Percentiles rank a stretch among this genome's conserved stretches.
phyloP scores from a whole-genome alignment of 345 rosid genomes.

The Bruguiera sexangula region DNA sequence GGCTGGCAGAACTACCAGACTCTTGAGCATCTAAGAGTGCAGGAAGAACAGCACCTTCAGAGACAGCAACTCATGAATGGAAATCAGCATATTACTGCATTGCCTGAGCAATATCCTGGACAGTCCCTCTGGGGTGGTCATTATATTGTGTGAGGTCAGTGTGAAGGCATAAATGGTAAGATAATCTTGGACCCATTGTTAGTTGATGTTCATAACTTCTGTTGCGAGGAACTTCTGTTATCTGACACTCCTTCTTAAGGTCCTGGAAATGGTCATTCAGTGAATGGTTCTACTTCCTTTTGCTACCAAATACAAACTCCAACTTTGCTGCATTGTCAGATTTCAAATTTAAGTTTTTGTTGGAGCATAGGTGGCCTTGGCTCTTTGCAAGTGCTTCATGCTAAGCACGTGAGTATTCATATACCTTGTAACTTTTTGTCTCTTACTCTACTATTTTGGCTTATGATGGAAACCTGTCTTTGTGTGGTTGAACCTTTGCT shows the following conservation, averaged over 20 bases:
- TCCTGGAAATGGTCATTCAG: slow-evolving; percentile 46
- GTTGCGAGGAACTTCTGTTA: neutral
- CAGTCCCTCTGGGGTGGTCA: slow-evolving; percentile 71
- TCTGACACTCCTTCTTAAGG: slow-evolving; percentile 24
- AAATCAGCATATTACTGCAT: slow-evolving; percentile 54
- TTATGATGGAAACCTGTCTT: too few relatives aligned
- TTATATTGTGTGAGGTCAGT: slow-evolving; percentile 73
- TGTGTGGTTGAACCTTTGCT: too few relatives aligned
- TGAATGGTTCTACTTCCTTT: slow-evolving; percentile 53
- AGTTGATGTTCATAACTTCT: neutral
- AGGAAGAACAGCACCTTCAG: slow-evolving; percentile 51
- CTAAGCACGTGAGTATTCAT: slow-evolving; percentile 53
- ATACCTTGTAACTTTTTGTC: neutral
- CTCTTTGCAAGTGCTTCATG: slow-evolving; percentile 62
- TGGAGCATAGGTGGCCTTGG: slow-evolving; percentile 72
- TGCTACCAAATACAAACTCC: slow-evolving; percentile 61
- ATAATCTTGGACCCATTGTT: slow-evolving; percentile 2
- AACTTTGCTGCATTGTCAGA: slow-evolving; percentile 49
- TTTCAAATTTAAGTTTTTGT: slow-evolving; percentile 52
- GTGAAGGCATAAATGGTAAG: slow-evolving; percentile 50
- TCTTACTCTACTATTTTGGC: neutral
- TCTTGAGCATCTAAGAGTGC: slow-evolving; percentile 41
- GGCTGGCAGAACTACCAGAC: slow-evolving; percentile 52
- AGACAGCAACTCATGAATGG: slow-evolving; percentile 48
- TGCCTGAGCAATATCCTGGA: slow-evolving; percentile 81